Evolutionary conservation across 495 filamentous ascomycete species (phyloP).

Genomic region (Penicillium maclennaniae): DNA sequence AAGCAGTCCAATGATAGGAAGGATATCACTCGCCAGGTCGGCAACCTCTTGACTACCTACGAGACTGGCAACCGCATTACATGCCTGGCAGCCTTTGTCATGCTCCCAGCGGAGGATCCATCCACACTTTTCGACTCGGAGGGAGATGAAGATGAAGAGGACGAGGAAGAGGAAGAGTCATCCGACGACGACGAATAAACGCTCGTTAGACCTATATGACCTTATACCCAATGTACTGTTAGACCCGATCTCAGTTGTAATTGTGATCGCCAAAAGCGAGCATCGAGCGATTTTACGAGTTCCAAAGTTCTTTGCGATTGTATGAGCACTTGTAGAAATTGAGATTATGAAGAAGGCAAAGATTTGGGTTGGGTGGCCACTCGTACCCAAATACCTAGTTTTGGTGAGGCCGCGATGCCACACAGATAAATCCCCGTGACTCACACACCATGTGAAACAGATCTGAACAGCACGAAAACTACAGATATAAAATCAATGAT

Average conservation of each 20-base stretch:
- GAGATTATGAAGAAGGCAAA: too few relatives aligned
- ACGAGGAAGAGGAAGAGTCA: constrained; percentile 42
- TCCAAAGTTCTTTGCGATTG: background rate
- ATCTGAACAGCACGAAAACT: too few relatives aligned
- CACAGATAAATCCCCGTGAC: background rate
- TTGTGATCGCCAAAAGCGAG: background rate
- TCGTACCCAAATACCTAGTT: background rate
- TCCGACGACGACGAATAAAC: constrained; percentile 42
- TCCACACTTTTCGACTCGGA: constrained; percentile 32
- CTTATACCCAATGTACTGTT: constrained; percentile 30
- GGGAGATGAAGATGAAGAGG: constrained; percentile 25
- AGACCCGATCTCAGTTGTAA: constrained; percentile 15
- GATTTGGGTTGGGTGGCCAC: background rate
- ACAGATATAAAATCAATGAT: background rate
- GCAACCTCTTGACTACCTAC: constrained; percentile 70
- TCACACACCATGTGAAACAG: too few relatives aligned
- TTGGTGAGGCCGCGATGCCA: background rate
- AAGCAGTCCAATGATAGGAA: constrained; percentile 13
- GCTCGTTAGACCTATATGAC: constrained; percentile 4
- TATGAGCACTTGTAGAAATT: too few relatives aligned
- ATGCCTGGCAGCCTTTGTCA: constrained; percentile 79
- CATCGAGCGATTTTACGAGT: background rate
- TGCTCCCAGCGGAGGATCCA: constrained; percentile 50
- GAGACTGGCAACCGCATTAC: constrained; percentile 88
- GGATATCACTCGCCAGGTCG: constrained; percentile 52